Base-by-base conservation (phyloP, 768 basidiomycete species). In the Leccinum rimulosum region DNA sequence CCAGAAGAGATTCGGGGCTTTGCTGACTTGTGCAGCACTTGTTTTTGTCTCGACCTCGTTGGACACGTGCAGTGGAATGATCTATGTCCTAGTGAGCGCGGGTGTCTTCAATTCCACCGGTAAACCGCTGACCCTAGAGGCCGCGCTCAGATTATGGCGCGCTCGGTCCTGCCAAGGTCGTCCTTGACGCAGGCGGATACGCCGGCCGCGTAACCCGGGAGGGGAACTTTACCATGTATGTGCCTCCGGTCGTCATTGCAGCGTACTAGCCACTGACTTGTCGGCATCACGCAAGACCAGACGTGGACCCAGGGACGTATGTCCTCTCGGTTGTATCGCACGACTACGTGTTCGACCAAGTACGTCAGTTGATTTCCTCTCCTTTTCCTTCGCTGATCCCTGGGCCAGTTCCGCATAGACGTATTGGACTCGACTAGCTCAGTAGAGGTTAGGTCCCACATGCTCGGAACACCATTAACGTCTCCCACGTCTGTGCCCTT, bases 21-120 rank as follows among this genome's bases (percentile, higher is more conserved):
- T 25, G n/a, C 59, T 59, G 35, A 52, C 57, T 47, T 53, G 8
- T 25, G 30, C 30, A 63, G 70, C 47, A 47, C 55, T 54, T 65
- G 70, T 50, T 69, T 74, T 50, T 84, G 84, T 11, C 61, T 84
- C 8, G 86, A 90, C 67, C 64, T 93, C 50, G 65, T 73, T 3
- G 91, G 91, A 63, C 79, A 77, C 52, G 73, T 93, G 11, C 76
- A 80, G 50, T 91, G 88, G 87, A 91, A 88, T 70, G 82, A 83
- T n/a, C 61, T 84, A 8, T 91, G 89, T 75, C 76, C 79, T 47
- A 76, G 90, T 90, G 55, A 63, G 71, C 61, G 30, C 43, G 40
- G 31, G 25, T 58, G 40, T 43, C 3, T 33, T 40, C 55, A 3
- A 38, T 27, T 14, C 54, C 68, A 64, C 38, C 43, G 64, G 64